Conservation (phyloP, 805 yeast genomes). For the Wickerhamiella lipophila region DNA sequence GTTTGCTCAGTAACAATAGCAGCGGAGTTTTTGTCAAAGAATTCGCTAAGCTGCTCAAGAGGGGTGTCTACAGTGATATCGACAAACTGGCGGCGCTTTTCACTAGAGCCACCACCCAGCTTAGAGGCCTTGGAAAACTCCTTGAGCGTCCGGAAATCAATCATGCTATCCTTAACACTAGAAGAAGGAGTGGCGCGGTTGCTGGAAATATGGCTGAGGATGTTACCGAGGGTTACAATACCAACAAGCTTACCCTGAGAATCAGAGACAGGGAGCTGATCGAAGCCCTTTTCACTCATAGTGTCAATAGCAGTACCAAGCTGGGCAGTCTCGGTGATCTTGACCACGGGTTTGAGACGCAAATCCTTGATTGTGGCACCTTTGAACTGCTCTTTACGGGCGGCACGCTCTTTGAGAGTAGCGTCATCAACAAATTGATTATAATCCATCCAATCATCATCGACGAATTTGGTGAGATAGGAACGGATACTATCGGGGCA, state of each 20-base stretch:
- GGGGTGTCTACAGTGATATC: conserved; percentile 54
- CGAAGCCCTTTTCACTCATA: conserved; percentile 65
- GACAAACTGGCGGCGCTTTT: conserved; percentile 42
- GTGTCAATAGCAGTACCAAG: conserved; percentile 54
- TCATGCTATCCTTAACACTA: conserved; percentile 45
- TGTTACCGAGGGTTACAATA: conserved; percentile 59
- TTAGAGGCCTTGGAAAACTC: conserved; percentile 38
- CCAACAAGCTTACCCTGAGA: conserved; percentile 53
- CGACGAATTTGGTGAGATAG: conserved; percentile 74
- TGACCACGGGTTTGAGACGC: conserved; percentile 66
- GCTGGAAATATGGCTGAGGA: conserved; percentile 53
- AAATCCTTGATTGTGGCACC: conserved; percentile 55
- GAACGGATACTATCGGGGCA: conserved; percentile 83
- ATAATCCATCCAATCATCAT: conserved; percentile 79
- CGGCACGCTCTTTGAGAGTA: conserved; percentile 31
- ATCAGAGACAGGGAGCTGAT: conserved; percentile 68
- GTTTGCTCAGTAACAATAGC: conserved; percentile 61
- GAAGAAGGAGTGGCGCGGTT: conserved; percentile 45
- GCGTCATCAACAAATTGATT: conserved; percentile 56
- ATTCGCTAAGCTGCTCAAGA: conserved; percentile 54
- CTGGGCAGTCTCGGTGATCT: conserved; percentile 49
- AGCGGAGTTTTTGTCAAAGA: conserved; percentile 73
- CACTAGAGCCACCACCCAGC: conserved; percentile 38
- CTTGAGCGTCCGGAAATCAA: conserved; percentile 62
- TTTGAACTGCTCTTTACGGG: conserved; percentile 31